A percentile compares a stretch with the other conserved stretches of the same genome.
These are phyloP conservation scores for Mortierella hygrophila DNA, from an alignment of 192 early-diverging fungal species.

Conservation along the genomic window DNA sequence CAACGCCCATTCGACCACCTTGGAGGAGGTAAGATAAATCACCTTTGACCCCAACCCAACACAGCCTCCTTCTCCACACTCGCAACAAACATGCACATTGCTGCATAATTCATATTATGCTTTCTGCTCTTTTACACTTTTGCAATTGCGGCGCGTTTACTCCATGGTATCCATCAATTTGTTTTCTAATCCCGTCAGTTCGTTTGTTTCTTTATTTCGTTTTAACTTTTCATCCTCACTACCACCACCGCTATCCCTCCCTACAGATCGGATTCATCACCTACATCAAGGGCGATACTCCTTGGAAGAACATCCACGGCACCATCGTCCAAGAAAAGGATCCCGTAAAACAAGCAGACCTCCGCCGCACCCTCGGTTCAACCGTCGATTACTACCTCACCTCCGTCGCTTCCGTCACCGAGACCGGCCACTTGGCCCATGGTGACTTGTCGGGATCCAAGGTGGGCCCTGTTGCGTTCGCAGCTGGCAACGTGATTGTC, in stretches of 20 bases:
- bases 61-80: background rate
- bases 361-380: conserved; percentile 48
- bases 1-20: conserved; percentile 60
- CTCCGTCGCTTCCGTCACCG: conserved; percentile 53
- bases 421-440: conserved; percentile 42
- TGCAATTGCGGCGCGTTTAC: background rate
- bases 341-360: conserved; percentile 44
- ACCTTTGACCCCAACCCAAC: background rate
- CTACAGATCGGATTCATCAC: conserved; percentile 58
- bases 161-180: background rate
- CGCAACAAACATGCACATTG: background rate
- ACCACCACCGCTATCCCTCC: background rate
- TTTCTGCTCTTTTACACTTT: background rate
- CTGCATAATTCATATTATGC: background rate
- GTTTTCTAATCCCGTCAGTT: background rate
- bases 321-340: conserved; percentile 47
- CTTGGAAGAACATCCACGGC: conserved; percentile 54
- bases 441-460: conserved; percentile 53
- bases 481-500: conserved; percentile 39
- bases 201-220: background rate
- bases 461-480: conserved; percentile 51
- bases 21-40: conserved; percentile 48
- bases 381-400: conserved; percentile 59
- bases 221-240: background rate
- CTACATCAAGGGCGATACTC: conserved; percentile 57